Base-by-base conservation (phyloP, 129 eudicot genomes). In the Saussurea involucrata region DNA sequence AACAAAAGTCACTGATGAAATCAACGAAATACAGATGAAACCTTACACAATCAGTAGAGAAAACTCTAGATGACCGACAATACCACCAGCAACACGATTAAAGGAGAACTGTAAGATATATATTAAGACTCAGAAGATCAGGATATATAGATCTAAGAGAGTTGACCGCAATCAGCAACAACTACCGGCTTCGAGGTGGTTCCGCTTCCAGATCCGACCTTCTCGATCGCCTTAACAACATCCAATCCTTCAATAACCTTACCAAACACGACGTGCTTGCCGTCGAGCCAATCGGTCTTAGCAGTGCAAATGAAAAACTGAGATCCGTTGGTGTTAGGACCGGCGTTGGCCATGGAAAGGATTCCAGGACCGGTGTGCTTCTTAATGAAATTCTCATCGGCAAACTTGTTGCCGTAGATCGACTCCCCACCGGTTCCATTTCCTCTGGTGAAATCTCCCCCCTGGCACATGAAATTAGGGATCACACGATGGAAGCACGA, bases 361-460 rank as follows among this genome's bases (percentile, higher is more conserved):
- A 89, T 60, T 20, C 90, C 94, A 24, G 92, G 92, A 7, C 86
- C 92, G 9, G 90, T 86, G 79, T 88, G 90, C 83, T 84, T 86
- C 79, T 66, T 85, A 5, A 80, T 13, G 81, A 85, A 85, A 65
- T 88, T 88, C 90, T 88, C 90, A 32, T 88, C 93, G 15, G 83
- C 81, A 18, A 88, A 86, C 36, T 88, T 86, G 27, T 78, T 22
- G 12, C 86, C 88, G 79, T 88, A 88, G 73, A 88, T 85, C 40
- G 92, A 88, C 49, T 88, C 92, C 1, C 92, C 92, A 1, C 92
- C 92, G 74, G 90, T 88, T 4, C 92, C 92, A 34, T 88, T 88
- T 5, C 92, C 92, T 21, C 74, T 75, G 32, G 91, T 87, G 88
- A 87, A 84, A 57, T 87, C 91, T 0, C 88, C 91, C 15, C 91